phyloP scores from a whole-genome alignment of 805 yeast species.

The Candida odintsovae region DNA sequence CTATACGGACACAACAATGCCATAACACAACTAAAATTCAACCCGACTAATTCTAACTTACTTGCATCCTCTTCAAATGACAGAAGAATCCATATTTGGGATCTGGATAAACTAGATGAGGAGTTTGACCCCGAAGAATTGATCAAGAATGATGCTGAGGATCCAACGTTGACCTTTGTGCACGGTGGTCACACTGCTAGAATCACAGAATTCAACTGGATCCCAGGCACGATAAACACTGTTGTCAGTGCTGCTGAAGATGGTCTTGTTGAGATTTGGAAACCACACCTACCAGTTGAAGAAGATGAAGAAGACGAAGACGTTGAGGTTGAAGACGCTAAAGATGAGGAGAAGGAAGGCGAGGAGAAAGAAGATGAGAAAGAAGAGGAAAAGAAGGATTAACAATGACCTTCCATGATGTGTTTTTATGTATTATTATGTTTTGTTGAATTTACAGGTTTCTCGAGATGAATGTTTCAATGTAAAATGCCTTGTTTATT shows the following conservation, averaged over 20 bases:
- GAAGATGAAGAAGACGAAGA: constrained; percentile 30
- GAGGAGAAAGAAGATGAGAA: neutral
- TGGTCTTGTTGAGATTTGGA: constrained; percentile 71
- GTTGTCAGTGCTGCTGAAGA: constrained; percentile 72
- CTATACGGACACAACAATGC: constrained; percentile 61
- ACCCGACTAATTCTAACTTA: constrained; percentile 40
- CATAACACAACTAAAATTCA: constrained; percentile 52
- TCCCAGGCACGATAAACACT: constrained; percentile 52
- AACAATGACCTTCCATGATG: neutral
- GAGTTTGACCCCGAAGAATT: constrained; percentile 48
- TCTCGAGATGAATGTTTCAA: neutral
- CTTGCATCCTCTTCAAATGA: constrained; percentile 61
- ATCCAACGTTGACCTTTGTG: constrained; percentile 71
- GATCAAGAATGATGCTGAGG: constrained; percentile 53
- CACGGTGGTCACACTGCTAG: constrained; percentile 85
- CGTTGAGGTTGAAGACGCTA: constrained; percentile 5
- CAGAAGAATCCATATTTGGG: constrained; percentile 72
- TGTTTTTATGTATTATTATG: neutral
- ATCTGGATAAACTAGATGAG: constrained; percentile 51
- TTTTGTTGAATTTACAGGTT: neutral
- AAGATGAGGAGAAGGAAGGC: neutral
- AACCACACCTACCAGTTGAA: constrained; percentile 33
- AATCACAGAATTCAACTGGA: constrained; percentile 63
- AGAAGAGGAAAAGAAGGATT: neutral
- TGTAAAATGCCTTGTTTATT: neutral